phyloP scores from a whole-genome alignment of 1,284 basidiomycete genomes.

The Porogramme epimiltina region DNA sequence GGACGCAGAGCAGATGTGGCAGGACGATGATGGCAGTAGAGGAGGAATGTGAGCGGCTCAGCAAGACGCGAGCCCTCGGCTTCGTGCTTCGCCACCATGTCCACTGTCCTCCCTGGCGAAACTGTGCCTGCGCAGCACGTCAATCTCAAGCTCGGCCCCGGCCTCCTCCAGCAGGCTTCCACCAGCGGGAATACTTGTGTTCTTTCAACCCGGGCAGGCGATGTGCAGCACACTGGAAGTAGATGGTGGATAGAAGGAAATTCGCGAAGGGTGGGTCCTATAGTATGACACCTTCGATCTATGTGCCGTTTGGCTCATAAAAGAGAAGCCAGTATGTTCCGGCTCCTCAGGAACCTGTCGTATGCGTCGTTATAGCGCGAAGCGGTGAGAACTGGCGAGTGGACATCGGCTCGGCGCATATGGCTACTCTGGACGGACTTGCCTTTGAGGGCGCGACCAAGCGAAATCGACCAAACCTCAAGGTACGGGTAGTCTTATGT shows the following conservation, averaged over 20 bases:
- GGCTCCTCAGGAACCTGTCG: conserved; percentile 77
- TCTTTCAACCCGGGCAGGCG: conserved; percentile 68
- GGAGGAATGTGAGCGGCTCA: neutral
- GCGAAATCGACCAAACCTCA: conserved; percentile 81
- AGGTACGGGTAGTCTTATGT: conserved; percentile 44
- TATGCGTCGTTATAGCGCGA: conserved; percentile 71
- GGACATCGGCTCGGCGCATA: conserved; percentile 81
- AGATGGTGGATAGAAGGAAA: conserved; percentile 85
- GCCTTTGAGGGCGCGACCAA: conserved; percentile 89
- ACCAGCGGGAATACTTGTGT: conserved; percentile 39
- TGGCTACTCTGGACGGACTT: conserved; percentile 74
- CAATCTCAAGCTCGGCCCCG: conserved; percentile 81
- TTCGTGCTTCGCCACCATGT: conserved; percentile 37
- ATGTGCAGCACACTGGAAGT: conserved; percentile 65
- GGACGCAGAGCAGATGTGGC: too few relatives aligned
- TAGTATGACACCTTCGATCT: neutral
- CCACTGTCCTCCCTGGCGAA: conserved; percentile 70
- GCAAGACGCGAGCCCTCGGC: neutral
- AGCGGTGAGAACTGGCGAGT: conserved; percentile 82
- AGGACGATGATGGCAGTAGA: conserved; percentile 3
- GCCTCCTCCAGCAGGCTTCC: conserved; percentile 55
- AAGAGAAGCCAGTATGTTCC: conserved; percentile 71
- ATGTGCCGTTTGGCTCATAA: conserved; percentile 5
- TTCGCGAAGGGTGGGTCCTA: conserved; percentile 61
- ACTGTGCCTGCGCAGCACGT: conserved; percentile 66